Conservation (phyloP, 177 flowering plant genomes). For the Tripterygium wilfordii region DNA sequence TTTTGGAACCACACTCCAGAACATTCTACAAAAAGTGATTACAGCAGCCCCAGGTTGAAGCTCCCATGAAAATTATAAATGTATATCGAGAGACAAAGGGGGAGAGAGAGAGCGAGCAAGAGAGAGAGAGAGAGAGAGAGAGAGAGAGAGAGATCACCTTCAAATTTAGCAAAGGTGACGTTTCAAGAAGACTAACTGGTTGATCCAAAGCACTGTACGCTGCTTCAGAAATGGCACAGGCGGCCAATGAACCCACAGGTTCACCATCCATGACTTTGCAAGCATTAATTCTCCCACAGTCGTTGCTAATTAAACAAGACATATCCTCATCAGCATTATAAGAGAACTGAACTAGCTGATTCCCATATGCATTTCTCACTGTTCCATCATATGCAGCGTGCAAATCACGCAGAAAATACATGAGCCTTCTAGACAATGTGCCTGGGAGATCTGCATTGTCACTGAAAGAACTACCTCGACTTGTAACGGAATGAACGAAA, state of each 20-base stretch:
- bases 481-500: conserved; percentile 70
- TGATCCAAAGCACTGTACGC: conserved; percentile 94
- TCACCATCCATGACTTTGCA: conserved; percentile 41
- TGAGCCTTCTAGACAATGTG: conserved; percentile 62
- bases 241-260: conserved; percentile 85
- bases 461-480: conserved; percentile 72
- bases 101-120: too few relatives aligned
- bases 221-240: conserved; percentile 89
- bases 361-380: conserved; percentile 80
- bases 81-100: too few relatives aligned
- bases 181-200: conserved; percentile 61
- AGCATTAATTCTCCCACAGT: conserved; percentile 6
- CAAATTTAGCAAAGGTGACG: conserved; percentile 66
- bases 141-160: conserved; percentile 53
- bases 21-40: too few relatives aligned
- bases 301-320: conserved; percentile 2
- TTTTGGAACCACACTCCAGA: conserved; percentile 61
- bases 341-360: conserved; percentile 76
- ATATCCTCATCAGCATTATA: conserved; percentile 29
- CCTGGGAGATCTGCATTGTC: conserved; percentile 96
- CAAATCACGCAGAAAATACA: conserved; percentile 86
- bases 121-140: conserved; percentile 4
- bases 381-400: conserved; percentile 81
- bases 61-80: too few relatives aligned
- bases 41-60: too few relatives aligned